Evolutionary conservation across 1,284 basidiomycete species (phyloP), one percentile per base, ranked within the genome.

Genomic region (Bondarzewia mesenterica): DNA sequence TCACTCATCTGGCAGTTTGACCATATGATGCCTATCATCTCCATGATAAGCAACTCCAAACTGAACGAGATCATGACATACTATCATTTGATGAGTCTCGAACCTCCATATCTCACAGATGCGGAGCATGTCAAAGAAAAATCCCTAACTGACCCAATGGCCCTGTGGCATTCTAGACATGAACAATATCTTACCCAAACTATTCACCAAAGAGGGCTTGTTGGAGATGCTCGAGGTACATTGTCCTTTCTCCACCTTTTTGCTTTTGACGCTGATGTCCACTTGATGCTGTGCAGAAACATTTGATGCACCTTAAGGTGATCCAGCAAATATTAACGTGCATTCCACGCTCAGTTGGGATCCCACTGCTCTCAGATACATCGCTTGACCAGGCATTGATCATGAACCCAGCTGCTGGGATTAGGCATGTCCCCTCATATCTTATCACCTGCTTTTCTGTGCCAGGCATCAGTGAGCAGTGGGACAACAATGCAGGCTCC

Each of bases 111-210:
- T n/a, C n/a, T n/a, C n/a, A n/a, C n/a, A n/a, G n/a, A n/a, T n/a
- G n/a, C n/a, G n/a, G n/a, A n/a, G n/a, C n/a, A n/a, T n/a, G n/a
- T n/a, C n/a, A n/a, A n/a, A n/a, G n/a, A n/a, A n/a, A n/a, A n/a
- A n/a, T n/a, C n/a, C n/a, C n/a, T n/a, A n/a, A n/a, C 21, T 35
- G 48, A 25, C 12, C 43, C 51, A 15, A 37, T 56, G 25, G 36
- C n/a, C n/a, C n/a, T n/a, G n/a, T n/a, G n/a, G n/a, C n/a, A n/a
- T n/a, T n/a, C n/a, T 61, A 77, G 85, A 92, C 20, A 97, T 97
- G 94, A 97, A 95, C 65, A 94, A 97, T 66, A 88, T 96, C 50
- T 71, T 97, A n/a, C 89, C 93, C 7, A 98, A 98, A 65, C 94
- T 94, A 1, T 98, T 98, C 68, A 95, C 91, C 12, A 93, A 93